These are phyloP conservation scores for Amanita muscaria DNA, from an alignment of 768 basidiomycete species.

Conservation along the genomic window DNA sequence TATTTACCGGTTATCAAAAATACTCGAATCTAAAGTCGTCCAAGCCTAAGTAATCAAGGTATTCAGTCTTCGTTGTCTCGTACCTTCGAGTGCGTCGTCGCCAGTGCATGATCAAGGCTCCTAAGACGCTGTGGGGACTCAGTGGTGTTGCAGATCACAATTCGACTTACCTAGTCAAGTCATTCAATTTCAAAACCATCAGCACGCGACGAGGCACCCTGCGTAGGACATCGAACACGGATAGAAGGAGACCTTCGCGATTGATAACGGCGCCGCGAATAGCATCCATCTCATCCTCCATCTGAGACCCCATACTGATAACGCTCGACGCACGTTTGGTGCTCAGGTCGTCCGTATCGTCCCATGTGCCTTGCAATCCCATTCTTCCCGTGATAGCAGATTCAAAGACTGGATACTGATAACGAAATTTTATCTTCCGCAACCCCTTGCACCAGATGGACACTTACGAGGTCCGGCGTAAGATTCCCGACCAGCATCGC, in stretches of 20 bases:
- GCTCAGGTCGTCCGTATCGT: conserved; percentile 25
- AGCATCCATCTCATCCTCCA: conserved; percentile 68
- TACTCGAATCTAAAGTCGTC: conserved; percentile 55
- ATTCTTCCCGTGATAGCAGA: conserved; percentile 90
- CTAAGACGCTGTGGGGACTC: too few relatives aligned
- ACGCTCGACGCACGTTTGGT: conserved; percentile 65
- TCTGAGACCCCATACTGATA: conserved; percentile 66
- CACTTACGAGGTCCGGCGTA: conserved; percentile 68
- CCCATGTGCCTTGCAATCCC: conserved; percentile 56
- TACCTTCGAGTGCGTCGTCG: conserved; percentile 80
- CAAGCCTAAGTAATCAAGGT: conserved; percentile 3
- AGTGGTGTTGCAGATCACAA: neutral
- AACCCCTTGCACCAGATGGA: neutral
- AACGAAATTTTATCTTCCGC: neutral
- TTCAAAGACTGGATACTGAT: conserved; percentile 88
- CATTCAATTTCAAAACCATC: conserved; percentile 83
- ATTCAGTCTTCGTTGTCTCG: conserved; percentile 11
- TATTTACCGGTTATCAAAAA: conserved; percentile 89
- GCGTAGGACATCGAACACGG: conserved; percentile 82
- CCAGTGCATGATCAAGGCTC: conserved; percentile 74
- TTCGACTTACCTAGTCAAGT: conserved; percentile 57
- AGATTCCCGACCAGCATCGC: conserved; percentile 90
- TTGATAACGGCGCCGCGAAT: conserved; percentile 78
- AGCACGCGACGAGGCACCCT: conserved; percentile 76
- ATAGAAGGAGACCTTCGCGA: conserved; percentile 73